phyloP scores from a whole-genome alignment of 2,329 filamentous ascomycete species.

The Bertia moriformis region DNA sequence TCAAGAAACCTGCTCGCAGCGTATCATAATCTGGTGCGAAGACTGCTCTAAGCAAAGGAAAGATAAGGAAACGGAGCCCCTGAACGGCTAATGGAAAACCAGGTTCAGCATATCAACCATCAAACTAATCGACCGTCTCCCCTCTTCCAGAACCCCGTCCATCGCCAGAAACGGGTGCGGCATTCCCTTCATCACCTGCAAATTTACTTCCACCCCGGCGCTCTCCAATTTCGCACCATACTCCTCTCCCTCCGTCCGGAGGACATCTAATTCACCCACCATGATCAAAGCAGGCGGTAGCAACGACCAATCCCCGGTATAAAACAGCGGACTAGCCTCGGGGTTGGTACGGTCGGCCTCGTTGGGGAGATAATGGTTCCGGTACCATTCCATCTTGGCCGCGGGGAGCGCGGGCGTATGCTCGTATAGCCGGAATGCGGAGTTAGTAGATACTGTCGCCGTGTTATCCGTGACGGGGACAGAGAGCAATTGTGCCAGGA shows the following conservation, averaged over 20 bases:
- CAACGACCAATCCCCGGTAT: background rate
- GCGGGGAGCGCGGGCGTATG: slow-evolving; percentile 4
- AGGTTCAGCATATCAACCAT: slow-evolving; percentile 1
- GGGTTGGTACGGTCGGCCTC: background rate
- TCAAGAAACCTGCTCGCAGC: too few relatives aligned
- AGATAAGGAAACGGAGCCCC: too few relatives aligned
- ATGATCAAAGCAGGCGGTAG: slow-evolving; percentile 2
- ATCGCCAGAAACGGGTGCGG: slow-evolving; percentile 2
- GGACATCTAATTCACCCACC: slow-evolving; percentile 2
- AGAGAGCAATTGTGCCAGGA: slow-evolving; percentile 33
- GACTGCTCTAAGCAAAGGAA: too few relatives aligned
- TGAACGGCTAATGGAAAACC: too few relatives aligned
- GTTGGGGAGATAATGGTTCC: slow-evolving; percentile 3
- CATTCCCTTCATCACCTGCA: slow-evolving; percentile 5
- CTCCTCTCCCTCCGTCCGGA: slow-evolving; percentile 4
- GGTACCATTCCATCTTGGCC: slow-evolving; percentile 6
- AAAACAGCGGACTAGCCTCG: slow-evolving; percentile 2
- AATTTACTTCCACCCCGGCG: slow-evolving; percentile 2
- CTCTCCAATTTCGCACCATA: slow-evolving; percentile 2
- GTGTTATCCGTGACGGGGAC: slow-evolving; percentile 6
- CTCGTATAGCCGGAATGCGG: slow-evolving; percentile 2
- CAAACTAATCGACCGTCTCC: slow-evolving; percentile 2
- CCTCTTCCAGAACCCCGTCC: slow-evolving; percentile 1
- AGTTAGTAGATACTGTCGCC: slow-evolving; percentile 2
- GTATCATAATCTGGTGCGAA: too few relatives aligned